Evolutionary conservation across 345 rosid genomes (phyloP), one percentile per base, ranked within the genome.

Genomic region (Gossypioides kirkii): DNA sequence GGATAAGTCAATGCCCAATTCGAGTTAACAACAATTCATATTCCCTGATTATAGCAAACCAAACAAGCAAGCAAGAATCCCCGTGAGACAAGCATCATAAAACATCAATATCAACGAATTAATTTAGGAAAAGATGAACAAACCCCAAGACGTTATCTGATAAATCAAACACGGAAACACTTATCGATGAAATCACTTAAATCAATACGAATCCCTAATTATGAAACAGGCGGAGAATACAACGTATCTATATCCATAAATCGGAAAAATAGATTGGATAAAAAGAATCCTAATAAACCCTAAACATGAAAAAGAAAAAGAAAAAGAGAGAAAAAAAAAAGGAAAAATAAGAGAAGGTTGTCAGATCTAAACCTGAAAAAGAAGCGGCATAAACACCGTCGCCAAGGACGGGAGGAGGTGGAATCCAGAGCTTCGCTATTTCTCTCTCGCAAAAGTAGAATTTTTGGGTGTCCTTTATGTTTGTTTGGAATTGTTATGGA

Each of bases 301-400:
- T 36, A 74, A 74, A 45, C 25, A 59, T 23, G 22, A 46, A 32
- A 11, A 25, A 5, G 13, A 43, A 54, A 54, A n/a, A n/a, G n/a
- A n/a, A n/a, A 60, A 74, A 6, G 43, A 5, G 53, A 38, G 7
- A 1, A 1, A 52, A 52, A 10, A 2, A 6, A 2, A 61, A 32
- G 38, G 38, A 55, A 20, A 23, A 9, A 46, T 38, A 77, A 14
- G 20, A 49, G 69, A 54, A 64, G 54, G 17, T 38, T 38, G 36
- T 32, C 46, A 17, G 55, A 72, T 10, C 6, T 12, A n/a, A 41
- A 93, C 94, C 93, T 80, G 87, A 86, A 71, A 89, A 80, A 84
- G 80, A 86, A 87, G 64, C 86, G 90, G 98, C 91, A 86, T 80
- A 85, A 79, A 79, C 79, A 88, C 91, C 95, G 97, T 80, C 93